Evolutionary conservation across 1,284 basidiomycete species (phyloP), one percentile per base, ranked within the genome.

Genomic region (Quambalaria eucalypti): DNA sequence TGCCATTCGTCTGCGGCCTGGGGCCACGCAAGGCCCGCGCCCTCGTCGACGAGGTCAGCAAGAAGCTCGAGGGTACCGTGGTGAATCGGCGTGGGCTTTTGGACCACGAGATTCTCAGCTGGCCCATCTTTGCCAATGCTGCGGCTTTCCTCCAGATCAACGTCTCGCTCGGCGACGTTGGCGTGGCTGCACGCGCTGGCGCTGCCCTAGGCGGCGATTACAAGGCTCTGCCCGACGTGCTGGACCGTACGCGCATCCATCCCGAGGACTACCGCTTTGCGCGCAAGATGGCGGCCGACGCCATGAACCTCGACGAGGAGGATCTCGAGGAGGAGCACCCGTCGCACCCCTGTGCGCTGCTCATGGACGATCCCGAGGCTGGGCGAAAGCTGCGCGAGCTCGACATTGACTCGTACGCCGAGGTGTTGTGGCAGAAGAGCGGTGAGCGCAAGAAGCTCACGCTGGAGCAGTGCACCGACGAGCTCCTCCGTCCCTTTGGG

Each of bases 201-300:
- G 73, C 77, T 26, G 66, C 69, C 29, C 28, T 52, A 36, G 82
- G 85, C 57, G 80, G 82, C 10, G 21, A 39, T 14, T 14, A 39
- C 16, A 46, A 46, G 12, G 14, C 14, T 12, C 76, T 79, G 51
- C 85, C 87, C 10, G 93, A 98, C 76, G 89, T 91, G 3, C 80
- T 99, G 46, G 95, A 99, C 75, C 85, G 86, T 70, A 98, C 93
- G 23, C 87, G 95, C 14, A 90, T 99, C 60, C 95, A 99, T 76
- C 90, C 90, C 0, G 91, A 96, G 76, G 93, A 98, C 78, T 99
- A 98, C 76, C 90, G 96, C 69, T 82, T 97, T 53, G 93, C 95
- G 1, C 85, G 90, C 46, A 97, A 98, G 80, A 97, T 99, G 90
- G 93, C 95, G 31, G 89, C 90, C 10, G 93, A 97, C 76, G 90